These are phyloP conservation scores for peach (Prunus persica) DNA, from an alignment of 306 rosid genomes.

Conservation along the genomic window Prunus_persica_NCBIv2 NC_034013.1:6727501-6728000, in stretches of 20 bases:
- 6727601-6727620: not conserved
- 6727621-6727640: not conserved
- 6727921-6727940: not conserved
- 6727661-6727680: no score
- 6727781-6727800: not conserved
- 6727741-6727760: not conserved
- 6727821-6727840: not conserved
- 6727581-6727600: not conserved
- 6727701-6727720: not conserved
- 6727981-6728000: not conserved
- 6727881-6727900: not conserved
- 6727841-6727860: not conserved
- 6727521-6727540: constrained; percentile 4
- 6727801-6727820: not conserved
- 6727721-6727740: not conserved
- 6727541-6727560: not conserved
- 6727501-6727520: not conserved
- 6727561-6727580: not conserved
- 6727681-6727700: not conserved
- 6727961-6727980: not conserved
- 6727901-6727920: not conserved
- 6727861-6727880: not conserved
- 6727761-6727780: not conserved
- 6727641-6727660: not conserved
- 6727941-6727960: not conserved